Percentiles rank a stretch among this genome's conserved stretches.
These are phyloP conservation scores for Podospora appendiculata DNA, from an alignment of 495 filamentous ascomycete species.

Conservation along the genomic window DNA sequence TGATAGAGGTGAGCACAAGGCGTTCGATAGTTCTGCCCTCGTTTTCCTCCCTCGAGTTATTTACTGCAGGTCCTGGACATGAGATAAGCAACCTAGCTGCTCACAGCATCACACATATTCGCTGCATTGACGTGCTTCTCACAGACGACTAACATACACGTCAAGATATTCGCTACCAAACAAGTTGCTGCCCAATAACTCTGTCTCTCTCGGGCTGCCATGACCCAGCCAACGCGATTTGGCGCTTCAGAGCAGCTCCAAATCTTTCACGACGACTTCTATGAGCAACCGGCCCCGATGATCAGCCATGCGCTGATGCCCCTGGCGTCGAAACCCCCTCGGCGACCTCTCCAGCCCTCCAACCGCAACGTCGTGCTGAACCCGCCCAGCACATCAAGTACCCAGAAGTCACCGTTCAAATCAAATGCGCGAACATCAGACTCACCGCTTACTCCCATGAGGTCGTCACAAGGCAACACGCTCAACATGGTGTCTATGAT, in stretches of 20 bases:
- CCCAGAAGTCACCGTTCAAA: constrained; percentile 56
- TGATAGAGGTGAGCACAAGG: no score
- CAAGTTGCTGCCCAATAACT: background rate
- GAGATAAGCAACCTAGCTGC: no score
- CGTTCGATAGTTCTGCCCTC: no score
- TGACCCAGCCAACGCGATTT: constrained; percentile 55
- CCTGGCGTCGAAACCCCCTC: constrained; percentile 34
- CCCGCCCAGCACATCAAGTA: constrained; percentile 39
- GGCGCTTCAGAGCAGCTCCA: constrained; percentile 47
- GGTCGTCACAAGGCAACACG: constrained; percentile 36
- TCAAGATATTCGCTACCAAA: no score
- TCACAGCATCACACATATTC: no score
- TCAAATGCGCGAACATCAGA: constrained; percentile 25
- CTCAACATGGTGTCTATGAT: constrained; percentile 61
- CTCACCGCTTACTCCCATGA: constrained; percentile 35
- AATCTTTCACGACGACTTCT: constrained; percentile 55
- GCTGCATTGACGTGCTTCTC: no score
- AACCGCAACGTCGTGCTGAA: constrained; percentile 47
- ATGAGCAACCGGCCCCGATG: constrained; percentile 34
- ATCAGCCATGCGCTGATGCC: constrained; percentile 47
- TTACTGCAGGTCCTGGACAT: no score
- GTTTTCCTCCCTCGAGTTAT: no score
- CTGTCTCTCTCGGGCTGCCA: constrained; percentile 7
- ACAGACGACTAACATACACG: no score
- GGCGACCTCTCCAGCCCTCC: constrained; percentile 44